Conservation (phyloP, 257 asterid genomes). For the Nicotiana paniculata region DNA sequence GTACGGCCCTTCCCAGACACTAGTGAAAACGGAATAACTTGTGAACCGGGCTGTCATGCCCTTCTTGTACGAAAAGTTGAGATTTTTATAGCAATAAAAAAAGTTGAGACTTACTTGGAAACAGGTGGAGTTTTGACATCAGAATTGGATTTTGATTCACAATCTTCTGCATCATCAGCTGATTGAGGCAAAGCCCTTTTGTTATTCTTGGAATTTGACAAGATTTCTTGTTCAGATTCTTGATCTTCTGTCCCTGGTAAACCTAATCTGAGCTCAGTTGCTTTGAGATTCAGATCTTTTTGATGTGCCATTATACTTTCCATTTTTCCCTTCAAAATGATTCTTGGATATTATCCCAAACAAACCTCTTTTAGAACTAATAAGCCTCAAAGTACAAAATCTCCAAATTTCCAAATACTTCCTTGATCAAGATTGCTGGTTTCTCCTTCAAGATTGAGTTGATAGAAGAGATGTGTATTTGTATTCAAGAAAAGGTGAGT, state of each 20-base stretch:
- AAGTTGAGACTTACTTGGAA: conserved; percentile 44
- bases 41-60: too few relatives aligned
- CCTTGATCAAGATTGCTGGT: not conserved
- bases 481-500: conserved; percentile 4
- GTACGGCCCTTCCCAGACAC: too few relatives aligned
- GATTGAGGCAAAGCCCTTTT: conserved; percentile 44
- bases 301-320: conserved; percentile 22
- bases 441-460: not conserved
- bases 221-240: conserved; percentile 27
- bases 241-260: conserved; percentile 50
- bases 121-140: conserved; percentile 38
- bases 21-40: too few relatives aligned
- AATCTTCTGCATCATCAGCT: conserved; percentile 17
- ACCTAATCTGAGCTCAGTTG: conserved; percentile 79
- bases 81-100: too few relatives aligned
- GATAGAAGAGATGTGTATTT: not conserved
- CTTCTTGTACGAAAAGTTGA: too few relatives aligned
- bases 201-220: conserved; percentile 30
- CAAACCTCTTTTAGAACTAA: not conserved
- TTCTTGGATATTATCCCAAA: not conserved
- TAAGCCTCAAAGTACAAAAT: not conserved
- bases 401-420: not conserved
- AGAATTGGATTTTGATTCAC: conserved; percentile 14
- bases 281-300: conserved; percentile 53
- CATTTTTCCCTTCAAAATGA: conserved; percentile 13